Base-by-base conservation (phyloP, 306 rosid genomes). In the Vicia faba region DNA sequence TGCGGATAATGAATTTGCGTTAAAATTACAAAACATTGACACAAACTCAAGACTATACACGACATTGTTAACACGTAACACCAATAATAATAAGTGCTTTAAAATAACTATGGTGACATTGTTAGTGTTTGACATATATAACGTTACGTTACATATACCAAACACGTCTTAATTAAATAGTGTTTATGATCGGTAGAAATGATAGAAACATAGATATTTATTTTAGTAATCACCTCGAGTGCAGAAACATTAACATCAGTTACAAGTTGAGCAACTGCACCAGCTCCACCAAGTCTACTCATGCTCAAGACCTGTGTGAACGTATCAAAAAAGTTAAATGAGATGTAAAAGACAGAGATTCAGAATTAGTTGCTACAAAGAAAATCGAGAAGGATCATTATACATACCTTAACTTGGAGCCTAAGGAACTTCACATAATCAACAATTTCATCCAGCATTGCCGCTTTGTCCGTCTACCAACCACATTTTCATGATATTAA, bases 201-300 rank as follows among this genome's bases (percentile, higher is more conserved):
- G 5, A 18, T 49, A 18, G 5, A 20, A 20, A 20, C n/a, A n/a
- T n/a, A 33, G 31, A 2, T 18, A 14, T 33, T 7, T 4, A 5
- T 25, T 48, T 48, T 1, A 62, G 14, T 23, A 4, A 66, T 64
- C 64, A 65, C 77, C 81, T 76, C 84, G 31, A 60, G 65, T 18
- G 90, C 86, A 54, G 95, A 86, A 62, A 88, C 11, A 70, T 97
- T 97, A 57, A 88, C 95, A 76, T 95, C 99, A 44, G 97, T 91
- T 9, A 95, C 97, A 76, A 95, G 99, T 55, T 95, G 99, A 78
- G 99, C 99, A 66, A 90, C 96, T 12, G 96, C 99, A 14, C 97
- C 95, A 29, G 99, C 91, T 77, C 95, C 99, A 23, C 99, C 99
- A 3, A 90, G 82, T 63, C 99, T 85, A 74, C 99, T 95, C 99